Evolutionary conservation across 192 early-diverging fungal genomes (phyloP).

Genomic region (Umbelopsis sp.): DNA sequence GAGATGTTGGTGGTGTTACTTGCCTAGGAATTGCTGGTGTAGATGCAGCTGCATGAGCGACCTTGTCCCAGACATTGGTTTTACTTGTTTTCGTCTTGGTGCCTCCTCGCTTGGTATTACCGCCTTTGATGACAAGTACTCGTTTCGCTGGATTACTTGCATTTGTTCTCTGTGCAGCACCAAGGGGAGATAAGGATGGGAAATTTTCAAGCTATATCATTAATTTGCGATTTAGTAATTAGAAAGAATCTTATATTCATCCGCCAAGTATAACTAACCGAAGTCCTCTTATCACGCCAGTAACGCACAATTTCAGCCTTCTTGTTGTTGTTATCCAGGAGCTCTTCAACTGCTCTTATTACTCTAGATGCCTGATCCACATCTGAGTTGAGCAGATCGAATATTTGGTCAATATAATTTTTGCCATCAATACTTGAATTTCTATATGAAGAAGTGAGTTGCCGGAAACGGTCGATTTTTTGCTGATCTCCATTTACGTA

Average conservation of each 20-base stretch:
- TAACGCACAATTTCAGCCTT: constrained; percentile 60
- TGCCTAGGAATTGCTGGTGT: background rate
- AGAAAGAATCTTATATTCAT: background rate
- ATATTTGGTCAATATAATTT: constrained; percentile 44
- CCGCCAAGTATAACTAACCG: constrained; percentile 25
- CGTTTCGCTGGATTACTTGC: constrained; percentile 49
- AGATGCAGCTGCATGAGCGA: constrained; percentile 40
- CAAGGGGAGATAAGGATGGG: constrained; percentile 27
- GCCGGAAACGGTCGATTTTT: constrained; percentile 49
- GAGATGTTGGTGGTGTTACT: background rate
- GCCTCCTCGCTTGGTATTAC: constrained; percentile 51
- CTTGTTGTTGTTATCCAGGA: constrained; percentile 53
- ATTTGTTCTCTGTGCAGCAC: constrained; percentile 25
- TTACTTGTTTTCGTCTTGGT: constrained; percentile 40
- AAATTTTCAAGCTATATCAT: constrained; percentile 24
- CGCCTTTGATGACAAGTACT: constrained; percentile 75
- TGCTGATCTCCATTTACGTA: constrained; percentile 33
- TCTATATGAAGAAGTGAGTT: constrained; percentile 49
- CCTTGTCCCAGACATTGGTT: constrained; percentile 51
- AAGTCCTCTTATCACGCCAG: constrained; percentile 69
- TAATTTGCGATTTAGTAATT: background rate
- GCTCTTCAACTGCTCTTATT: constrained; percentile 49
- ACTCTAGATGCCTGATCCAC: constrained; percentile 47
- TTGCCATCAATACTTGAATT: constrained; percentile 42
- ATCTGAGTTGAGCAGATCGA: constrained; percentile 39